Evolutionary conservation across 2,329 filamentous ascomycete species (phyloP), one percentile per base, ranked within the genome.

Genomic region (Ophiocordyceps camponoti-saundersi): DNA sequence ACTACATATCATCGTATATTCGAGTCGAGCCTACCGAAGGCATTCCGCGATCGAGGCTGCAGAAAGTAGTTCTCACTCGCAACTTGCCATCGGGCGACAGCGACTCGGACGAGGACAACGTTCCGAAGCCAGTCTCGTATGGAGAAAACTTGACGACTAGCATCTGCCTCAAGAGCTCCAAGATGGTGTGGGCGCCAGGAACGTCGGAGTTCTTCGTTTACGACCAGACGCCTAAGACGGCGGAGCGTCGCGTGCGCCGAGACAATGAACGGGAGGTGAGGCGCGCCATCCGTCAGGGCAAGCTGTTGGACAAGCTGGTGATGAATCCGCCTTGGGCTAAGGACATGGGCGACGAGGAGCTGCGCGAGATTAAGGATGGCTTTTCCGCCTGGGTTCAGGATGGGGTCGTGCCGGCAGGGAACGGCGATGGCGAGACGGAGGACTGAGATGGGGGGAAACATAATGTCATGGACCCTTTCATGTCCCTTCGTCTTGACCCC

Each of bases 1-100:
- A 93, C 66, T 98, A 98, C 61, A 86, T 95, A 48, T 89, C 90
- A 18, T 88, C 89, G 0, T 96, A 85, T 63, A 85, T 87, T 53
- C 85, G 87, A 52, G 76, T 89, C 22, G 87, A 95, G 57, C 85
- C 86, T 2, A 98, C 92, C 0, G 85, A 92, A 63, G 85, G 85
- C 15, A 73, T 92, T 3, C 68, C 73, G 7, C 71, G 80, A 45
- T 72, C 73, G 6, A 76, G 75, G 44, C 71, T 87, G 56, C 77
- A 75, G 51, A 82, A 79, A 64, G 73, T 79, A 5, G 77, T 88
- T 48, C 70, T 90, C 16, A 74, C 77, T 45, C 80, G 84, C 48
- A 89, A 85, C 60, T 67, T 87, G 36, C 80, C 81, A 0, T 67
- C 69, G 52, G 59, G 72, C 48, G 75, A 84, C 48, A 70, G 73